A percentile compares a stretch with the other conserved stretches of the same genome.
These are phyloP conservation scores for Ensete glaucum DNA, from an alignment of 176 grass and related monocot genomes.

Conservation along the genomic window DNA sequence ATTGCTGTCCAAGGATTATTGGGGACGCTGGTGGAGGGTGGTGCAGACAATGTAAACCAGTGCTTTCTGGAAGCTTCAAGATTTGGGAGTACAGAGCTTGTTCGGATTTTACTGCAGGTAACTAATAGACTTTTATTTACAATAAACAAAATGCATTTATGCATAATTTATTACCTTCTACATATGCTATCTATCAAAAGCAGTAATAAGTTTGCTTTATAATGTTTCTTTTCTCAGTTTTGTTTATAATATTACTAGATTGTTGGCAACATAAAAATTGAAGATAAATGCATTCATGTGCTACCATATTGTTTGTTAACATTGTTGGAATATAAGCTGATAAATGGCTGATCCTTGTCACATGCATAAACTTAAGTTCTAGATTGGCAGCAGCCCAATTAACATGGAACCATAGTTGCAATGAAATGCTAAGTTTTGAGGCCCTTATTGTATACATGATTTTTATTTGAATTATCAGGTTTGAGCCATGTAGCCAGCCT, in stretches of 20 bases:
- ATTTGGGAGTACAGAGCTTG: slow-evolving; percentile 94
- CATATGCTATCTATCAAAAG: no score
- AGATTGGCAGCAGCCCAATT: no score
- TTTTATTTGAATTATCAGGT: no score
- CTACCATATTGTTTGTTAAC: no score
- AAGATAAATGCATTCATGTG: neutral
- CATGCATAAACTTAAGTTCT: no score
- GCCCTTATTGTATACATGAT: no score
- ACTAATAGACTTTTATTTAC: neutral
- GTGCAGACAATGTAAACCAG: slow-evolving; percentile 96
- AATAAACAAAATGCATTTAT: neutral
- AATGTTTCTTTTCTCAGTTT: neutral
- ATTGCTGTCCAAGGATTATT: slow-evolving; percentile 61
- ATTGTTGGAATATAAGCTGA: no score
- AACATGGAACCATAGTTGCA: no score
- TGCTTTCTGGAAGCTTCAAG: slow-evolving; percentile 96
- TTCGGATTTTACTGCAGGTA: slow-evolving; percentile 83
- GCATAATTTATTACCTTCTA: neutral
- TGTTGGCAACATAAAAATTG: neutral
- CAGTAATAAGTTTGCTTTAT: neutral
- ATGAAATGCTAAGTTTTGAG: no score
- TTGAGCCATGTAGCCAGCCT: no score
- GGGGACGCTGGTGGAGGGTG: slow-evolving; percentile 86
- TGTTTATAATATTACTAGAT: neutral
- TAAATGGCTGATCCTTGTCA: no score